phyloP scores from a whole-genome alignment of 202 grass and related monocot species.

The Cymbopogon flexuosus region DNA sequence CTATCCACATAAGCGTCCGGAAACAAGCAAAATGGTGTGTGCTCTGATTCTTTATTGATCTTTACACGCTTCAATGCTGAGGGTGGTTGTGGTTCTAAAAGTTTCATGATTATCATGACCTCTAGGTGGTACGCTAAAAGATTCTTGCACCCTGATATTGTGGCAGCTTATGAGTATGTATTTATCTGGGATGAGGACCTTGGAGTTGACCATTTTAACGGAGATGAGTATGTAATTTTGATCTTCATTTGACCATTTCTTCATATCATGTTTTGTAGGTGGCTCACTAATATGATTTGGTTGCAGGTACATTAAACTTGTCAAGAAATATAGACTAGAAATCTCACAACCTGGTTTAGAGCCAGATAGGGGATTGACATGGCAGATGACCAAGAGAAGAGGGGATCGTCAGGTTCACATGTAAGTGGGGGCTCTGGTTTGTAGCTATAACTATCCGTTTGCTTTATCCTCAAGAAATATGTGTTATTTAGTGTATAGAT shows the following conservation, averaged over 20 bases:
- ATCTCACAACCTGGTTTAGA: conserved; percentile 93
- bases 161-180: conserved; percentile 79
- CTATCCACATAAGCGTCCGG: conserved; percentile 68
- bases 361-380: conserved; percentile 65
- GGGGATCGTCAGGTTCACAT: conserved; percentile 67
- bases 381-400: conserved; percentile 95
- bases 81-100: conserved; percentile 12
- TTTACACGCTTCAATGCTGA: conserved; percentile 23
- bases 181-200: conserved; percentile 98
- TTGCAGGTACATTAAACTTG: conserved; percentile 79
- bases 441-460: conserved; percentile 10
- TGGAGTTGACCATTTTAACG: conserved; percentile 87
- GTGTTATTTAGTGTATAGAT: not conserved
- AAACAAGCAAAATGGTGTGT: conserved; percentile 89
- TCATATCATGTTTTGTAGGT: not conserved
- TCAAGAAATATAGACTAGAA: conserved; percentile 81
- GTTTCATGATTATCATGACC: conserved; percentile 15
- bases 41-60: conserved; percentile 2
- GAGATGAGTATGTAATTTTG: conserved; percentile 61
- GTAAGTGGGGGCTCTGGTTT: conserved; percentile 48
- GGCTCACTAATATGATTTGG: conserved; percentile 7
- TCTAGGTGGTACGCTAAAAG: conserved; percentile 92
- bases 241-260: conserved; percentile 15
- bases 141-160: conserved; percentile 94
- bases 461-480: not conserved